Percentiles rank a stretch among this genome's conserved stretches.
These are phyloP conservation scores for Phaeophleospora eucalypticola DNA, from an alignment of 2,329 filamentous ascomycete species.

Conservation along the genomic window DNA sequence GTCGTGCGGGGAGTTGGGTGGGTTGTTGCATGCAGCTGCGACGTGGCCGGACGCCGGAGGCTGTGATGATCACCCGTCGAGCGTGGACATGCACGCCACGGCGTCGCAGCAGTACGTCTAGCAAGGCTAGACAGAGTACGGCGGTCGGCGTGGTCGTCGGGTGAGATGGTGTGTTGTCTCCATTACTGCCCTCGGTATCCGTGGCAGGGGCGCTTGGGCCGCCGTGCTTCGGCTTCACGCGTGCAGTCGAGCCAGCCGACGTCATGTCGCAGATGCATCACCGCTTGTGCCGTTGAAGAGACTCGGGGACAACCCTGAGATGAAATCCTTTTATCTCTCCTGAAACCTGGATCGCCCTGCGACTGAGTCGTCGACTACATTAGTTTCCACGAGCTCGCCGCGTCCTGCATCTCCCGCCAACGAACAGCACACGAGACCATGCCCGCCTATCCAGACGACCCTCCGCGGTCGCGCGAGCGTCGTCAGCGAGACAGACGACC, in stretches of 20 bases:
- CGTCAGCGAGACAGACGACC: conserved; percentile 16
- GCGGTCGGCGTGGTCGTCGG: too few relatives aligned
- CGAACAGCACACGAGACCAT: conserved; percentile 4
- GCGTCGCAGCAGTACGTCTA: too few relatives aligned
- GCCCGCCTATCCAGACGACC: conserved; percentile 21
- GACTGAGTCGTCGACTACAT: background rate
- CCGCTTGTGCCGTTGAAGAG: too few relatives aligned
- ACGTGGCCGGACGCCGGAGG: background rate
- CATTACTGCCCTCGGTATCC: background rate
- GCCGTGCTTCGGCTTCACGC: too few relatives aligned
- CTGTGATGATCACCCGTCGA: background rate
- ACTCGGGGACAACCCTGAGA: background rate
- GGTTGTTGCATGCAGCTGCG: background rate
- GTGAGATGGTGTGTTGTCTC: background rate
- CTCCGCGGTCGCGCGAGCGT: conserved; percentile 10
- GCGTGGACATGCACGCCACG: too few relatives aligned
- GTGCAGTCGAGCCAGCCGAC: too few relatives aligned
- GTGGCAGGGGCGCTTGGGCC: background rate
- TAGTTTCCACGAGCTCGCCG: background rate
- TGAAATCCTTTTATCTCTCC: background rate
- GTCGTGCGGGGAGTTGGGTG: background rate
- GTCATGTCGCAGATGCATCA: background rate
- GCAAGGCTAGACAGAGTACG: too few relatives aligned
- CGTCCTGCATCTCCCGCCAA: background rate
- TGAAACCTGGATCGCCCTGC: background rate